Evolutionary conservation across 2,329 filamentous ascomycete genomes (phyloP).

Genomic region (Pseudofabraea citricarpa): DNA sequence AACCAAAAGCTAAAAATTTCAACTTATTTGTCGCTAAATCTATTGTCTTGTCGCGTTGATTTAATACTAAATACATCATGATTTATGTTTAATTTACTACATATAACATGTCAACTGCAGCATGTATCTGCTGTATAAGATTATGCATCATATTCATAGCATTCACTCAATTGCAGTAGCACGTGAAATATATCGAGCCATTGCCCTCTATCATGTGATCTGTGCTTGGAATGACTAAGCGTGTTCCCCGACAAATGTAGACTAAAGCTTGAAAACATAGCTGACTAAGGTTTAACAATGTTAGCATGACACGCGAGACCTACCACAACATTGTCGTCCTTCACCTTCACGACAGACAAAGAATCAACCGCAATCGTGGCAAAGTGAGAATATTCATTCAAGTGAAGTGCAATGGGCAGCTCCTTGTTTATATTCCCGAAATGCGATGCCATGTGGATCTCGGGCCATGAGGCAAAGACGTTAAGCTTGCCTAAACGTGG

Average conservation of each 20-base stretch:
- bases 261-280: constrained; percentile 2
- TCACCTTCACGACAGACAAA: neutral
- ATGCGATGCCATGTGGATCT: neutral
- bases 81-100: no score
- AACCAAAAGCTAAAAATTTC: no score
- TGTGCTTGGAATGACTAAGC: neutral
- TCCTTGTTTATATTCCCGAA: neutral
- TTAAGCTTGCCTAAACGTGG: neutral
- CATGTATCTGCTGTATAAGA: no score
- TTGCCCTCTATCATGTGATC: neutral
- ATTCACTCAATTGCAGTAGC: neutral
- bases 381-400: neutral
- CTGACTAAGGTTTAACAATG: constrained; percentile 1
- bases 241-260: constrained; percentile 1
- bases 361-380: neutral
- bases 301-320: neutral
- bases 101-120: no score
- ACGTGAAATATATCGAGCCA: neutral
- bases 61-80: no score
- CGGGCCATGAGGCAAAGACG: neutral
- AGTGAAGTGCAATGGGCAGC: neutral
- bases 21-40: no score
- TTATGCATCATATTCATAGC: neutral
- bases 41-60: no score
- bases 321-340: neutral